Conservation (phyloP, 768 basidiomycete species). For the Hypholoma fasciculare region DNA sequence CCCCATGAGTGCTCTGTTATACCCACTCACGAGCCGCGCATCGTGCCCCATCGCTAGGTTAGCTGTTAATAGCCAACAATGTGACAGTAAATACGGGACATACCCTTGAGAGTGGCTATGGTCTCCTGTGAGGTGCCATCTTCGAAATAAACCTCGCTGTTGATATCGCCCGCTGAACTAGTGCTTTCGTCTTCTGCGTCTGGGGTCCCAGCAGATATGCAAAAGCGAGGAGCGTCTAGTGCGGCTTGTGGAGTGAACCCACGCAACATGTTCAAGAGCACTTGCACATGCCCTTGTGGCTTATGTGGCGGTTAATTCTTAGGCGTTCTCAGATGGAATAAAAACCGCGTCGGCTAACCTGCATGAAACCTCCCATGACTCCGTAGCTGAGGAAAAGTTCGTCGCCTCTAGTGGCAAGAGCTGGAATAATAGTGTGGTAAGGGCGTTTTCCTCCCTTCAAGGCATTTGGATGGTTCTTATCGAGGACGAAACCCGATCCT, state of each 20-base stretch:
- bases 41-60: constrained; percentile 88
- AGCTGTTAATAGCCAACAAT: background rate
- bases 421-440: constrained; percentile 94
- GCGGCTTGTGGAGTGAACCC: constrained; percentile 88
- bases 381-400: constrained; percentile 90
- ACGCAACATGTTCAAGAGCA: constrained; percentile 85
- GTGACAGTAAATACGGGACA: constrained; percentile 14
- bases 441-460: constrained; percentile 83
- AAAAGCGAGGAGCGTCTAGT: constrained; percentile 94
- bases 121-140: constrained; percentile 70
- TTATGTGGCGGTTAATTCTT: constrained; percentile 25
- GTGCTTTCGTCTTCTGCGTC: constrained; percentile 49
- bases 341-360: constrained; percentile 37
- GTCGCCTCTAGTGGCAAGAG: constrained; percentile 72
- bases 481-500: constrained; percentile 80
- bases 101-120: constrained; percentile 68
- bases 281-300: constrained; percentile 97
- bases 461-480: constrained; percentile 82
- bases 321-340: background rate
- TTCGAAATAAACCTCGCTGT: constrained; percentile 88
- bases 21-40: constrained; percentile 61
- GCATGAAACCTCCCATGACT: constrained; percentile 93
- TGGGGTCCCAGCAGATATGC: constrained; percentile 85
- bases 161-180: constrained; percentile 62
- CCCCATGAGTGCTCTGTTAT: constrained; percentile 66